These are phyloP conservation scores for Candida stauntonica DNA, from an alignment of 805 yeast species.

Conservation along the genomic window DNA sequence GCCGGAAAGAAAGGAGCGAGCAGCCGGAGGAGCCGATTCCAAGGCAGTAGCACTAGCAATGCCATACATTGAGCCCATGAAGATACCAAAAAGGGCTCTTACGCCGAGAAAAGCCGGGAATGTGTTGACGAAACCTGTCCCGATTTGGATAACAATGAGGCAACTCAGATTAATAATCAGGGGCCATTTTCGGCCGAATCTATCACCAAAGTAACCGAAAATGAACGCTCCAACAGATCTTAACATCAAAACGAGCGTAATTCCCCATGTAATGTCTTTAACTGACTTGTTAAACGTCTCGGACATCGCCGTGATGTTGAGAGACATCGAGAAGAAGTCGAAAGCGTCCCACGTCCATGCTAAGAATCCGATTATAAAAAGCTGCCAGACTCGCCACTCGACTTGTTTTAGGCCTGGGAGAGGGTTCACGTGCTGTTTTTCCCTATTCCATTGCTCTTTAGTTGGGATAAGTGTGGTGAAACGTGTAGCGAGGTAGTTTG, in stretches of 20 bases:
- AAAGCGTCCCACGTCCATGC: slow-evolving; percentile 68
- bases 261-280: slow-evolving; percentile 51
- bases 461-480: slow-evolving; percentile 46
- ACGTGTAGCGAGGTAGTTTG: slow-evolving; percentile 32
- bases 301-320: slow-evolving; percentile 48
- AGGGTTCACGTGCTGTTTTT: slow-evolving; percentile 48
- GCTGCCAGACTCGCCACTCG: slow-evolving; percentile 48
- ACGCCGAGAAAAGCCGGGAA: slow-evolving; percentile 57
- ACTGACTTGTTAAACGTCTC: slow-evolving; percentile 38
- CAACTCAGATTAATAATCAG: slow-evolving; percentile 41
- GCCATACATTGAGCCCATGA: slow-evolving; percentile 48
- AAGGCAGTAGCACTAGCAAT: slow-evolving; percentile 39
- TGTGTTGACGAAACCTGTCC: slow-evolving; percentile 56
- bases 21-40: slow-evolving; percentile 43
- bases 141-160: slow-evolving; percentile 53
- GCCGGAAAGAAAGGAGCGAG: slow-evolving; percentile 60
- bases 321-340: slow-evolving; percentile 56
- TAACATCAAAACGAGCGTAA: slow-evolving; percentile 63
- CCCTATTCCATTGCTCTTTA: slow-evolving; percentile 33
- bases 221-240: slow-evolving; percentile 61
- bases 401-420: slow-evolving; percentile 49
- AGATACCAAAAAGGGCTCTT: slow-evolving; percentile 56
- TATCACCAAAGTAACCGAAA: slow-evolving; percentile 59
- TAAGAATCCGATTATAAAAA: slow-evolving; percentile 46
- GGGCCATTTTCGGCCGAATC: slow-evolving; percentile 60